Conservation (phyloP, 2,329 filamentous ascomycete genomes). For the Venturia pyrina region DNA sequence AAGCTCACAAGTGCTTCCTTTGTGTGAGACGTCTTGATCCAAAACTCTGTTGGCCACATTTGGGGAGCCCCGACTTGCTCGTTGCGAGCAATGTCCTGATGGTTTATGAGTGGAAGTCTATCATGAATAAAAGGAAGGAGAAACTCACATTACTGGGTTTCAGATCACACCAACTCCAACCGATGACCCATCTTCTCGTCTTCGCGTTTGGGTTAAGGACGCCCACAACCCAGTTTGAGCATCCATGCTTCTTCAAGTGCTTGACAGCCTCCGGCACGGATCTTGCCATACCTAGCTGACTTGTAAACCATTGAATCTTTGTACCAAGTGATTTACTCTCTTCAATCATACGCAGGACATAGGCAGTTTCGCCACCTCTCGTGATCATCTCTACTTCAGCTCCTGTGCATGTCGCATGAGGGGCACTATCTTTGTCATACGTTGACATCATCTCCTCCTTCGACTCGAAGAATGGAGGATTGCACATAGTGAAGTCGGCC, state of each 20-base stretch:
- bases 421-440: slow-evolving; percentile 53
- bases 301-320: slow-evolving; percentile 75
- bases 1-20: slow-evolving; percentile 22
- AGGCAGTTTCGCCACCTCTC: slow-evolving; percentile 64
- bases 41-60: slow-evolving; percentile 34
- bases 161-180: slow-evolving; percentile 68
- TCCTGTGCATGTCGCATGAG: slow-evolving; percentile 67
- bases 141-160: slow-evolving; percentile 48
- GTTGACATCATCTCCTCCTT: slow-evolving; percentile 56
- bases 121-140: slow-evolving; percentile 14
- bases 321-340: slow-evolving; percentile 52
- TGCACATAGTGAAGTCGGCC: slow-evolving; percentile 83
- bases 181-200: slow-evolving; percentile 79
- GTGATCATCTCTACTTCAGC: slow-evolving; percentile 78
- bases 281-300: slow-evolving; percentile 75
- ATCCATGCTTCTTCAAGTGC: slow-evolving; percentile 43
- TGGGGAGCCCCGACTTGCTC: not conserved
- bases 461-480: slow-evolving; percentile 88
- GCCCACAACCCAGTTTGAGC: slow-evolving; percentile 74
- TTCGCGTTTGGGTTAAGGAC: slow-evolving; percentile 67
- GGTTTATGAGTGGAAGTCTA: not conserved
- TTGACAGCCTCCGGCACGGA: slow-evolving; percentile 55
- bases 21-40: slow-evolving; percentile 29
- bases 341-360: slow-evolving; percentile 59
- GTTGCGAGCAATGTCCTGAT: not conserved